Percentiles rank a stretch among this genome's conserved stretches.
Conservation (phyloP, 192 early-diverging fungal genomes). For the Ambispora gerdemannii region DNA sequence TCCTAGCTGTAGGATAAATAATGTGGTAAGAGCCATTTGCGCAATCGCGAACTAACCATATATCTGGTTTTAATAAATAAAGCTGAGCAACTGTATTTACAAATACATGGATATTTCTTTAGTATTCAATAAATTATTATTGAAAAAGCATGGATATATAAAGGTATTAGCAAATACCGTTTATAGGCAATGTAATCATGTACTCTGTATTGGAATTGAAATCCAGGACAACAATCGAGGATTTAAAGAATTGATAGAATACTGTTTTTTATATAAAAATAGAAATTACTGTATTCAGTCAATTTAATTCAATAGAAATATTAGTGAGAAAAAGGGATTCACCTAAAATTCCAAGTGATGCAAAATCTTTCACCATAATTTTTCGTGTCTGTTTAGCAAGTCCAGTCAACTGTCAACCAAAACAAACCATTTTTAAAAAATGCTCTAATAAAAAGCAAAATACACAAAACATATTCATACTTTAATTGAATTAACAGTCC, state of each 20-base stretch:
- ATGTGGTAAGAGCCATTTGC: conserved; percentile 39
- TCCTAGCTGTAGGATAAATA: too few species aligned
- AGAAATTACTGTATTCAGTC: too few species aligned
- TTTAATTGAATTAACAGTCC: conserved; percentile 48
- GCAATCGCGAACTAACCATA: conserved; percentile 51
- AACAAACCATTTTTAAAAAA: too few species aligned
- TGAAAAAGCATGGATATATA: not conserved
- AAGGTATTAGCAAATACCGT: conserved; percentile 27
- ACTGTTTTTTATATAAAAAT: conserved; percentile 30
- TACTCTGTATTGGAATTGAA: conserved; percentile 53
- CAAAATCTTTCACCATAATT: conserved; percentile 45
- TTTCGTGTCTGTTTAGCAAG: conserved; percentile 45
- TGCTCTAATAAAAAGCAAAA: too few species aligned
- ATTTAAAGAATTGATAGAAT: conserved; percentile 54
- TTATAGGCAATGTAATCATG: conserved; percentile 47
- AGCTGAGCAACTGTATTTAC: conserved; percentile 35
- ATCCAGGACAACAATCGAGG: conserved; percentile 48
- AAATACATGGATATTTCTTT: not conserved
- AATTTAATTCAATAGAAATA: too few species aligned
- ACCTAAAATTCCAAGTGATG: conserved; percentile 40
- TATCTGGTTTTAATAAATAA: conserved; percentile 39
- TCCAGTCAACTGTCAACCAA: conserved; percentile 34
- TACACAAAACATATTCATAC: too few species aligned
- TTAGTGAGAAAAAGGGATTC: too few species aligned
- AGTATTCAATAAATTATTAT: not conserved